phyloP scores from a whole-genome alignment of 116 monocot species.

The Trichopus zeylanicus region DNA sequence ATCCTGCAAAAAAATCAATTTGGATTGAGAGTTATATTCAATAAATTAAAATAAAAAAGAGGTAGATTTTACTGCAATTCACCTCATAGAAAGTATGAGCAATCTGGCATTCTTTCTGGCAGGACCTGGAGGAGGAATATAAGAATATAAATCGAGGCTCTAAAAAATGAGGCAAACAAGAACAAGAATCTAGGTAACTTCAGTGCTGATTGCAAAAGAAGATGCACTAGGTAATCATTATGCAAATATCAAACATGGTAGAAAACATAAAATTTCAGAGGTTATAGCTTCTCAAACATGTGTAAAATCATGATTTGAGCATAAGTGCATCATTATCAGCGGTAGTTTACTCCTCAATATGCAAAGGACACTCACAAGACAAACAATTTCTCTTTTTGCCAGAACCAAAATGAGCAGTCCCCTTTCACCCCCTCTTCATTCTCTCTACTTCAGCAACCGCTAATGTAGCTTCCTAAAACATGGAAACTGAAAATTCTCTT shows the following conservation, averaged over 20 bases:
- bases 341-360: too few relatives aligned
- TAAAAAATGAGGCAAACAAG: too few relatives aligned
- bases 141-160: too few relatives aligned
- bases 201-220: too few relatives aligned
- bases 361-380: slow-evolving; percentile 12
- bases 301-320: too few relatives aligned
- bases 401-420: slow-evolving; percentile 9
- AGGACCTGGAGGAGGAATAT: slow-evolving; percentile 40
- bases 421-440: slow-evolving; percentile 60
- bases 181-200: too few relatives aligned
- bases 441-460: slow-evolving; percentile 83
- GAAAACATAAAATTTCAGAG: too few relatives aligned
- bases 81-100: slow-evolving; percentile 96
- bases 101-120: slow-evolving; percentile 99
- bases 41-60: neutral
- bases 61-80: neutral
- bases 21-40: neutral
- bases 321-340: too few relatives aligned
- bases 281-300: too few relatives aligned
- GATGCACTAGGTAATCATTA: too few relatives aligned
- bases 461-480: slow-evolving; percentile 70
- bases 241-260: too few relatives aligned
- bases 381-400: slow-evolving; percentile 28
- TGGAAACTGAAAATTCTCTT: neutral
- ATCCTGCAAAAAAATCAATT: slow-evolving; percentile 37